Evolutionary conservation across 2,329 filamentous ascomycete species (phyloP), one percentile per base, ranked within the genome.

Genomic region (Nemania diffusa): DNA sequence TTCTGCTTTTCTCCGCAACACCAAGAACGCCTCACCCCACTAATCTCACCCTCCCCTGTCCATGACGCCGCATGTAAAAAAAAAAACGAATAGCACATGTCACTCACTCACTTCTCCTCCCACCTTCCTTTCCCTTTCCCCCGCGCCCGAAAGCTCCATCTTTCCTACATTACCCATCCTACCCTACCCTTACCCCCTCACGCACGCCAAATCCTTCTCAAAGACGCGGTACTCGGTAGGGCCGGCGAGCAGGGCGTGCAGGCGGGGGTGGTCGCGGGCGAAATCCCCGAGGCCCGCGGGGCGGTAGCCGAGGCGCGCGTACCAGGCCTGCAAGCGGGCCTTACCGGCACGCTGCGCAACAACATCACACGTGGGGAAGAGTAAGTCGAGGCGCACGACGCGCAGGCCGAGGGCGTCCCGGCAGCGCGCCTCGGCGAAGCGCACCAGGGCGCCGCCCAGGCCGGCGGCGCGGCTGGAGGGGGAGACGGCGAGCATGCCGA

Each of bases 401-500:
- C 34, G 34, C 4, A 71, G 46, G 17, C 69, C 69, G 8, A 70
- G 46, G 44, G 69, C 69, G 3, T 50, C 62, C 8, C 71, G 67
- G 60, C 60, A 67, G 32, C 71, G 68, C 8, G 52, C 60, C 69
- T 79, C 76, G n/a, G 73, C 74, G 62, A 78, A 79, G 13, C 27
- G 51, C 4, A 77, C 55, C 26, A 78, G 62, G 5, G 67, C 68
- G 24, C 72, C 62, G 0, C 76, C 77, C 8, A 76, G 57, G 2
- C 75, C 76, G n/a, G 29, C 52, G 6, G 75, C 72, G 6, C 73
- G 76, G 48, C 69, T 53, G 8, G 61, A 1, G 9, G 70, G 63
- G 13, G 68, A 67, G 22, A 77, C 70, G 20, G 72, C 74, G 2
- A 78, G 62, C 70, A 78, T 72, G n/a, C 77, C 76, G 27, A 77